A percentile compares a stretch with the other conserved stretches of the same genome.
Conservation (phyloP, 352 stramenopile genomes). For the Phytophthora podocarpi region DNA sequence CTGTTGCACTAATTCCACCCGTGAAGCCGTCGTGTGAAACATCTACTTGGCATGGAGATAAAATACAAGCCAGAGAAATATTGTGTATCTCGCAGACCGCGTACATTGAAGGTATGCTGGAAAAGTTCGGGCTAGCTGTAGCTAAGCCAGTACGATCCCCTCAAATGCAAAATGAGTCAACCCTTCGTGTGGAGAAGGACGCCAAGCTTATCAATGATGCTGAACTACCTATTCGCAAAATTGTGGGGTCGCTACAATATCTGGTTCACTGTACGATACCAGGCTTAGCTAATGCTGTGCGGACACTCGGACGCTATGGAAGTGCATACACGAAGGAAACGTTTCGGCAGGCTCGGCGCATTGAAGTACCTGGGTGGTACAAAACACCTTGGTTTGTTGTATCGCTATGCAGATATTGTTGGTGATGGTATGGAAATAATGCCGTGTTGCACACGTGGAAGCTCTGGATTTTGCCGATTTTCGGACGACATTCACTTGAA, state of each 20-base stretch:
- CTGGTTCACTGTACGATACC: not conserved
- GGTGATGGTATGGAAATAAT: not conserved
- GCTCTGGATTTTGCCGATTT: no score
- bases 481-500: no score
- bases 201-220: constrained; percentile 1
- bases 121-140: constrained; percentile 1
- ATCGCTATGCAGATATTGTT: not conserved
- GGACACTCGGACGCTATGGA: not conserved
- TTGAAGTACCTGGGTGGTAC: constrained; percentile 7
- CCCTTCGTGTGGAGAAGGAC: not conserved
- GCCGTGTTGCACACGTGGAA: no score
- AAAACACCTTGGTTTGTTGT: not conserved
- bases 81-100: constrained; percentile 2
- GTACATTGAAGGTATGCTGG: not conserved
- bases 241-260: not conserved
- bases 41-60: constrained; percentile 5
- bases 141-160: not conserved
- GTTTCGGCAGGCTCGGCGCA: constrained; percentile 1
- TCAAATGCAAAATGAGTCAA: constrained; percentile 13
- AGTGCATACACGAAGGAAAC: constrained; percentile 8
- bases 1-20: no score
- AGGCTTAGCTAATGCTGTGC: constrained; percentile 7
- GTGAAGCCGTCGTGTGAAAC: not conserved
- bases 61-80: not conserved
- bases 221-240: not conserved